Evolutionary conservation across 148 eudicot genomes (phyloP).

Genomic region (Heliosperma pusillum): DNA sequence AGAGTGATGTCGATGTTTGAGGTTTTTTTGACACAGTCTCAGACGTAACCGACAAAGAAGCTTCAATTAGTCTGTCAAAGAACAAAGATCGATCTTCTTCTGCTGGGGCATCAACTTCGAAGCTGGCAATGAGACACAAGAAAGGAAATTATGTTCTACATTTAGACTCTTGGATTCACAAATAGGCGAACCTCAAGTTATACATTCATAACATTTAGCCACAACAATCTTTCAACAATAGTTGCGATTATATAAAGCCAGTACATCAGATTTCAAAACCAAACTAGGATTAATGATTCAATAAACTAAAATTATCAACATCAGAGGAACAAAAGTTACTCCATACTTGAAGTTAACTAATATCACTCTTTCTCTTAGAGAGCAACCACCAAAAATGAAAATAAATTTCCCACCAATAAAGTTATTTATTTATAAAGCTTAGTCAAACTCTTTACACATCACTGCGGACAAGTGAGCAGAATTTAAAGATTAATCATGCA

Average conservation of each 20-base stretch:
- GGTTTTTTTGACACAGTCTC: conserved; percentile 41
- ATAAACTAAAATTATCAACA: neutral
- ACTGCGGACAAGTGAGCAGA: neutral
- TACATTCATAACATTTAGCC: neutral
- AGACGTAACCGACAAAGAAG: conserved; percentile 67
- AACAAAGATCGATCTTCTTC: conserved; percentile 73
- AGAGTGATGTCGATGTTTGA: conserved; percentile 37
- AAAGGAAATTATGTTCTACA: conserved; percentile 4
- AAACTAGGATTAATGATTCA: neutral
- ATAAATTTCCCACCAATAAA: neutral
- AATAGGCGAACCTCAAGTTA: neutral
- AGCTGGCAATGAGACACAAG: conserved; percentile 43
- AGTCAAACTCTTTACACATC: neutral
- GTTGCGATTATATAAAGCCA: neutral
- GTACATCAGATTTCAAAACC: neutral
- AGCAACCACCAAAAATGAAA: neutral
- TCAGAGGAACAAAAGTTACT: neutral
- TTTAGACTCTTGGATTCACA: neutral
- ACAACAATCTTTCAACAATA: neutral
- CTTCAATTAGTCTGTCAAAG: conserved; percentile 73
- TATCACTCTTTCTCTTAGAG: neutral
- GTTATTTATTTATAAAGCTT: neutral
- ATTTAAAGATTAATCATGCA: neutral
- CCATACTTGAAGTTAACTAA: neutral
- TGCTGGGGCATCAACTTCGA: conserved; percentile 55